A percentile compares a stretch with the other conserved stretches of the same genome.
Evolutionary conservation across 257 asterid genomes (phyloP).

Genomic region (Echites panduratus): DNA sequence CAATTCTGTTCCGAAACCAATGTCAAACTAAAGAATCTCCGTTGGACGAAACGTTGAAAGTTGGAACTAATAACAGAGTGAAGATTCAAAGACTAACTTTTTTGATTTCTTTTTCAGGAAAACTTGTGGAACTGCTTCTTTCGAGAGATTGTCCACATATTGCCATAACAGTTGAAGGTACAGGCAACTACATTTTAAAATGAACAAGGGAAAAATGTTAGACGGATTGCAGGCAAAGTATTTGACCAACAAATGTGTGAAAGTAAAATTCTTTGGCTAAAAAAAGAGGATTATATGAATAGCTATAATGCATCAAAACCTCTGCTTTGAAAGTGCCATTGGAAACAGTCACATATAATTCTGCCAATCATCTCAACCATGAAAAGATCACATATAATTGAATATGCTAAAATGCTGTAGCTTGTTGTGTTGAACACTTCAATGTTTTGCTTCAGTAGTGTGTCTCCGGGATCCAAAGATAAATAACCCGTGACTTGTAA

Average conservation of each 20-base stretch:
- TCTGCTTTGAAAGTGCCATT: neutral
- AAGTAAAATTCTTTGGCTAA: neutral
- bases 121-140: constrained; percentile 61
- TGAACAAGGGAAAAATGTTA: constrained; percentile 11
- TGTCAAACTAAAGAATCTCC: constrained; percentile 9
- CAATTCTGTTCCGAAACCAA: constrained; percentile 53
- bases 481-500: neutral
- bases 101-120: constrained; percentile 65
- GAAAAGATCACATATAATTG: neutral
- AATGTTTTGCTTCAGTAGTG: neutral
- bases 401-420: neutral
- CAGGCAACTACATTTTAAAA: constrained; percentile 56
- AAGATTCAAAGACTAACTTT: constrained; percentile 36
- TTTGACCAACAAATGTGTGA: neutral
- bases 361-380: neutral
- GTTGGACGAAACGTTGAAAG: constrained; percentile 4
- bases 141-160: constrained; percentile 72
- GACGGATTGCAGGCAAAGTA: neutral
- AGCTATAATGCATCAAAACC: neutral
- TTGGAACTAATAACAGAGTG: constrained; percentile 6
- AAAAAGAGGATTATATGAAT: neutral
- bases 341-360: neutral
- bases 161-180: constrained; percentile 84
- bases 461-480: neutral
- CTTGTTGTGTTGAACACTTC: neutral